phyloP scores from a whole-genome alignment of 2,329 filamentous ascomycete species.

The Coniochaeta sp. region DNA sequence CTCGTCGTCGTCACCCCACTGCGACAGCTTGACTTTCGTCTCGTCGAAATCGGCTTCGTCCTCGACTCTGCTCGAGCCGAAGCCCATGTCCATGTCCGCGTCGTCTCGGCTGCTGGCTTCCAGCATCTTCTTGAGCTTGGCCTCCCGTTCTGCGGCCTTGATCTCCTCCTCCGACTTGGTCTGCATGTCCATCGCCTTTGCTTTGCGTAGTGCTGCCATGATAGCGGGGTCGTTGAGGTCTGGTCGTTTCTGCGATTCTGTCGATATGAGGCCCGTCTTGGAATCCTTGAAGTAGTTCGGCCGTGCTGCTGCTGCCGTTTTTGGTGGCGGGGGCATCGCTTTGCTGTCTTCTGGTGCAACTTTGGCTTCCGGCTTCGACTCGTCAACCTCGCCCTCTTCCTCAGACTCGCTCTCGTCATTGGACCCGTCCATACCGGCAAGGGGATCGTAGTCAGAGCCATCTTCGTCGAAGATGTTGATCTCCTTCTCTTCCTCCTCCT shows the following conservation, averaged over 20 bases:
- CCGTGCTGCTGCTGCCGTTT: constrained; percentile 28
- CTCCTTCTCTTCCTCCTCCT: constrained; percentile 47
- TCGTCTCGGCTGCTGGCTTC: constrained; percentile 70
- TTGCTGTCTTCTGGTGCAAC: constrained; percentile 14
- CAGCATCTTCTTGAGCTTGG: constrained; percentile 68
- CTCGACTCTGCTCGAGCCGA: constrained; percentile 79
- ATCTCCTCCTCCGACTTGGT: constrained; percentile 30
- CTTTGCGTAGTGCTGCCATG: constrained; percentile 78
- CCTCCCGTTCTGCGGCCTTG: constrained; percentile 48
- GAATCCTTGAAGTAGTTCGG: constrained; percentile 57
- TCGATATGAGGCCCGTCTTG: constrained; percentile 46
- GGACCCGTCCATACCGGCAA: constrained; percentile 50
- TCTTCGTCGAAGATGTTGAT: constrained; percentile 60
- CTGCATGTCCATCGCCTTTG: constrained; percentile 55
- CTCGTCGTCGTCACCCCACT: constrained; percentile 52
- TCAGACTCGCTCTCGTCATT: constrained; percentile 34
- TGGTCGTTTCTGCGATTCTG: constrained; percentile 41
- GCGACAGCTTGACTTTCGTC: constrained; percentile 58
- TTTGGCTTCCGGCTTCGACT: constrained; percentile 9
- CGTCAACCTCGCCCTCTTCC: constrained; percentile 16
- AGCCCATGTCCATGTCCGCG: constrained; percentile 90
- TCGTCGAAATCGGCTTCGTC: constrained; percentile 80
- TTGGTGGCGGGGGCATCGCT: constrained; percentile 40
- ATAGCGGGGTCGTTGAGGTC: constrained; percentile 70
- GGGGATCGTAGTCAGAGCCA: constrained; percentile 60